Percentiles rank a stretch among this genome's conserved stretches.
These are phyloP conservation scores for Aurifilum marmelostoma DNA, from an alignment of 2,329 filamentous ascomycete species.

Conservation along the genomic window DNA sequence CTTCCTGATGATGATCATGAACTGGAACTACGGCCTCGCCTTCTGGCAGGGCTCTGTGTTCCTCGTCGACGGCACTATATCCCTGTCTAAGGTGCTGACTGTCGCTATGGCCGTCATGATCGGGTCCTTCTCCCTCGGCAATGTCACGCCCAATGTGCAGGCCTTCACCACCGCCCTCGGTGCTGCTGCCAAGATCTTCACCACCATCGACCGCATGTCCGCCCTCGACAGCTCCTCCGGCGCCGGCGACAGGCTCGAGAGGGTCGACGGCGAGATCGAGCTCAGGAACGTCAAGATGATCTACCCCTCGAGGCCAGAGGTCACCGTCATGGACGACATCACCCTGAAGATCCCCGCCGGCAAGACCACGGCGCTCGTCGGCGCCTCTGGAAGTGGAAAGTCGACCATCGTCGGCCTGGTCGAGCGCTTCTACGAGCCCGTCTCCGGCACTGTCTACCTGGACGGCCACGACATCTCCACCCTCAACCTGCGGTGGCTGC, in stretches of 20 bases:
- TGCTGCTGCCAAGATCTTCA: constrained; percentile 89
- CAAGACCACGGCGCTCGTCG: constrained; percentile 91
- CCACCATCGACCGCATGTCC: constrained; percentile 86
- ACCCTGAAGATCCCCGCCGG: constrained; percentile 80
- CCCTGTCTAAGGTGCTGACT: constrained; percentile 74
- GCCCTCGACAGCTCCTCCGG: constrained; percentile 78
- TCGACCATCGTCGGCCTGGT: constrained; percentile 92
- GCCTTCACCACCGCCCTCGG: constrained; percentile 83
- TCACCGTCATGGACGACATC: constrained; percentile 84
- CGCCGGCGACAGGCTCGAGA: constrained; percentile 72
- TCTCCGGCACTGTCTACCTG: constrained; percentile 75
- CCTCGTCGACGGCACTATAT: constrained; percentile 66
- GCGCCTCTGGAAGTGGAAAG: constrained; percentile 92
- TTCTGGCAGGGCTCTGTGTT: constrained; percentile 88
- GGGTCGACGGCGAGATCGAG: constrained; percentile 77
- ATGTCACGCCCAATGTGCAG: constrained; percentile 82
- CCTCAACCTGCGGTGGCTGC: constrained; percentile 86
- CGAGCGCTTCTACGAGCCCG: constrained; percentile 91
- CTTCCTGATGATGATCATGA: constrained; percentile 80
- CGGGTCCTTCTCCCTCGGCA: constrained; percentile 87
- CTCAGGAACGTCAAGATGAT: constrained; percentile 86
- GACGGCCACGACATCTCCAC: constrained; percentile 82
- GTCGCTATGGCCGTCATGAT: constrained; percentile 92
- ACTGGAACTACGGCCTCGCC: constrained; percentile 82
- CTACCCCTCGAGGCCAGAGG: constrained; percentile 90